These are phyloP conservation scores for Durio zibethinus DNA, from an alignment of 345 rosid species.

Conservation along the genomic window DNA sequence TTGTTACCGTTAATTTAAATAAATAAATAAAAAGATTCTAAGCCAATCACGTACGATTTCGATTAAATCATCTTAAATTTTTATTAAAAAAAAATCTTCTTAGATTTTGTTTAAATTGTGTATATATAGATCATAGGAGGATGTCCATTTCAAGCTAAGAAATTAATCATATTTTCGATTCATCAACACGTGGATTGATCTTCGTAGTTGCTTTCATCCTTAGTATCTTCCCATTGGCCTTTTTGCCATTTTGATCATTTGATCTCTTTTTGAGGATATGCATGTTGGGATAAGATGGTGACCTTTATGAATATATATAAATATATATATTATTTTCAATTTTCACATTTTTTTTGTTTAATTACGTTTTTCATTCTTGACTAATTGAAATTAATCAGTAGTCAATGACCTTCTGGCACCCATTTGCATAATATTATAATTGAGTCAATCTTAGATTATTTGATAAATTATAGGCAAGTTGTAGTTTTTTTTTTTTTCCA, in stretches of 20 bases:
- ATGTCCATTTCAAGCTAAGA: conserved; percentile 6
- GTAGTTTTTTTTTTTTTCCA: neutral
- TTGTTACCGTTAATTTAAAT: no score
- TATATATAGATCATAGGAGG: neutral
- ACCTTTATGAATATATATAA: neutral
- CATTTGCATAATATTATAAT: neutral
- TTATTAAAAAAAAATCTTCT: no score
- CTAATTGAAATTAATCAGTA: neutral
- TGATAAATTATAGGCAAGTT: neutral
- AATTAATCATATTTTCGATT: neutral
- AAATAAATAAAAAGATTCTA: neutral
- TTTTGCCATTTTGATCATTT: neutral
- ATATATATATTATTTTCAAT: neutral
- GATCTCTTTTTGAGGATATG: neutral
- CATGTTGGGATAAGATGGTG: neutral
- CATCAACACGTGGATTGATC: neutral
- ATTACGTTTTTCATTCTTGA: neutral
- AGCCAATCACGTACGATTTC: neutral
- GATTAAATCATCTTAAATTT: neutral
- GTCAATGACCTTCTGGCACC: neutral
- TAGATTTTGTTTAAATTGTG: neutral
- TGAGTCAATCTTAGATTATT: neutral
- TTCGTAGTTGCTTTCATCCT: neutral
- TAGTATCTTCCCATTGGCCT: neutral
- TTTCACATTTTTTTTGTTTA: neutral